Base-by-base conservation (phyloP, 257 asterid genomes). In the Osmanthus fragrans region DNA sequence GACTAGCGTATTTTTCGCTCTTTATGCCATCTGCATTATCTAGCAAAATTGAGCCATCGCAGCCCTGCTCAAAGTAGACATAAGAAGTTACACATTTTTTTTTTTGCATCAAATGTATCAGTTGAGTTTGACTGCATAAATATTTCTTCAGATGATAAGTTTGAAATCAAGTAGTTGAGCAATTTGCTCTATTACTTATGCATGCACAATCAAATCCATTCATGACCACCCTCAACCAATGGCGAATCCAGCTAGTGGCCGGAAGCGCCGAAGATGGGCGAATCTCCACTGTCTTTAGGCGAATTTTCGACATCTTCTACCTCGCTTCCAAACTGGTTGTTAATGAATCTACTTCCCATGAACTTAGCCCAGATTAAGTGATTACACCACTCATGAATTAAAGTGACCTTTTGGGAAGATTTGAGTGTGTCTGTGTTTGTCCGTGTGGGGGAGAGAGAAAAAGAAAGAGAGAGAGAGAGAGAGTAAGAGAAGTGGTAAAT, bases 241-340 rank as follows among this genome's bases (percentile, higher is more conserved):
- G 27, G 1, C 27, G 27, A 1, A 25, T 25, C 27, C 27, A 25
- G 27, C 27, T 25, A 25, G 0, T 25, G 27, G 27, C 27, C 1
- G 27, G 27, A 25, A 25, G 27, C 27, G 1, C 0, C 27, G 79
- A 88, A 84, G 76, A 79, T 84, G 32, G 92, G 97, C n/a, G 97
- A 94, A 54, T 85, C 99, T 15, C 80, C 87, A 76, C 97, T 94
- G 79, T 91, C 86, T 63, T 90, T 92, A n/a, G 92, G 91, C 51
- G 97, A 92, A 71, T 89, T 80, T 71, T 91, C 97, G 54, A 90
- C 81, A 45, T 88, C 96, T 30, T 89, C 97, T 19, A 77, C 89
- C 72, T 88, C 86, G 76, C 39, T 70, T 25, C 40, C 73, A 21
- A 83, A 84, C 68, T 70, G 78, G 66, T 73, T 70, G 67, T 76